Evolutionary conservation across 179 eudicot species (phyloP).

Genomic region (Sideroxylon spinosum): DNA sequence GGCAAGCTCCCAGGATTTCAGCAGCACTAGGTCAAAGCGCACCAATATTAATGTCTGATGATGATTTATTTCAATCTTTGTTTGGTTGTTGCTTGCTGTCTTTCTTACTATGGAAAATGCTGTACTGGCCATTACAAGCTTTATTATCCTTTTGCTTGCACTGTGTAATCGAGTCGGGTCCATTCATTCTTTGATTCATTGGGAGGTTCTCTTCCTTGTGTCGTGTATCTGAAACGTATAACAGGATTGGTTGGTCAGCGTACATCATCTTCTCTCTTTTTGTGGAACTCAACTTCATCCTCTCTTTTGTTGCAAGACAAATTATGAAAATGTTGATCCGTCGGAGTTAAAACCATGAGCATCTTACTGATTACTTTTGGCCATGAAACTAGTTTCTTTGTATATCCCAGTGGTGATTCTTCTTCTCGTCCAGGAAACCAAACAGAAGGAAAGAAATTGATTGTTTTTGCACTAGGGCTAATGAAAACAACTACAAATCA

Average conservation of each 20-base stretch:
- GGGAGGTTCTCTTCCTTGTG: neutral
- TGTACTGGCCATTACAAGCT: neutral
- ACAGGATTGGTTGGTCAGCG: neutral
- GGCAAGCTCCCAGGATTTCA: slow-evolving; percentile 45
- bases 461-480: too few relatives aligned
- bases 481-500: too few relatives aligned
- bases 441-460: too few relatives aligned
- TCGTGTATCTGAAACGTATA: slow-evolving; percentile 7
- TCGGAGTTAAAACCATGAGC: too few relatives aligned
- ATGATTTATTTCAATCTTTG: neutral
- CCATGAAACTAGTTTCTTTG: too few relatives aligned
- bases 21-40: slow-evolving; percentile 70
- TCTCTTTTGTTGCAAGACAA: too few relatives aligned
- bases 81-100: neutral
- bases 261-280: neutral
- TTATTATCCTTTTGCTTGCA: neutral
- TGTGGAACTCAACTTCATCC: too few relatives aligned
- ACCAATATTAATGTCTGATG: slow-evolving; percentile 81
- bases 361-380: too few relatives aligned
- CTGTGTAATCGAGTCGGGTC: slow-evolving; percentile 4
- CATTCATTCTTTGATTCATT: slow-evolving; percentile 33
- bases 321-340: too few relatives aligned
- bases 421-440: too few relatives aligned
- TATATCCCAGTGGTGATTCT: too few relatives aligned
- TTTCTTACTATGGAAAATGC: neutral